A percentile compares a stretch with the other conserved stretches of the same genome.
These are phyloP conservation scores for Colletotrichum echinochloae DNA, from an alignment of 2,329 filamentous ascomycete genomes.

Conservation along the genomic window DNA sequence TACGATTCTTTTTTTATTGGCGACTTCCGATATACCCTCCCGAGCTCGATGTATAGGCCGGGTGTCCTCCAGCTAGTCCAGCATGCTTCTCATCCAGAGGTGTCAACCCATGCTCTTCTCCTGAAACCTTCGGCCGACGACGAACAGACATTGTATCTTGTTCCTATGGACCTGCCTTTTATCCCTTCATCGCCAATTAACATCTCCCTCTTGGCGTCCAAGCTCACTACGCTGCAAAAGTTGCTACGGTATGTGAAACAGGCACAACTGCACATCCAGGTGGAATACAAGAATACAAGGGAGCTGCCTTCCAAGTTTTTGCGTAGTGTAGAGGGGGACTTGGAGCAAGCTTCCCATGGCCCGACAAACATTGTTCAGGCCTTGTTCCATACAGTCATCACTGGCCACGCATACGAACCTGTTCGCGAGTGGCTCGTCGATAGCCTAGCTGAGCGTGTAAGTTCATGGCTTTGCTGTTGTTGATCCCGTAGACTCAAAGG, in stretches of 20 bases:
- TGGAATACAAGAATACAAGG: slow-evolving; percentile 85
- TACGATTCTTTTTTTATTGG: slow-evolving; percentile 89
- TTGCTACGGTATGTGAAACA: slow-evolving; percentile 87
- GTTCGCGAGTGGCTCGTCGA: slow-evolving; percentile 92
- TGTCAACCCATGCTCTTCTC: slow-evolving; percentile 82
- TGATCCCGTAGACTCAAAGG: slow-evolving; percentile 36
- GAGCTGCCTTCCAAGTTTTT: slow-evolving; percentile 85
- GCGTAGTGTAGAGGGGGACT: slow-evolving; percentile 79
- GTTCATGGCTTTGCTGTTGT: slow-evolving; percentile 44
- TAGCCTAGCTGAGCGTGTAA: slow-evolving; percentile 80
- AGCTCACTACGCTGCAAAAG: slow-evolving; percentile 89
- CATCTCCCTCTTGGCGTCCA: slow-evolving; percentile 85
- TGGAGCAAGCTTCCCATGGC: slow-evolving; percentile 71
- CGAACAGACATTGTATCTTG: slow-evolving; percentile 64
- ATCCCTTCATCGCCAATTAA: slow-evolving; percentile 83
- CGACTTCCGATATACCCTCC: slow-evolving; percentile 65
- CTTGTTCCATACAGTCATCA: slow-evolving; percentile 85
- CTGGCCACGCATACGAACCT: slow-evolving; percentile 80
- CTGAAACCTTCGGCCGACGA: slow-evolving; percentile 60
- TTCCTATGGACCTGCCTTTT: slow-evolving; percentile 87
- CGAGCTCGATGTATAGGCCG: slow-evolving; percentile 43
- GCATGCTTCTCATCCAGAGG: slow-evolving; percentile 78
- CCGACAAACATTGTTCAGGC: slow-evolving; percentile 75
- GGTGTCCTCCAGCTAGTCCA: slow-evolving; percentile 57
- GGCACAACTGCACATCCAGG: slow-evolving; percentile 80